These are phyloP conservation scores for Arachnomyces sp. DNA, from an alignment of 2,329 filamentous ascomycete genomes.

Conservation along the genomic window DNA sequence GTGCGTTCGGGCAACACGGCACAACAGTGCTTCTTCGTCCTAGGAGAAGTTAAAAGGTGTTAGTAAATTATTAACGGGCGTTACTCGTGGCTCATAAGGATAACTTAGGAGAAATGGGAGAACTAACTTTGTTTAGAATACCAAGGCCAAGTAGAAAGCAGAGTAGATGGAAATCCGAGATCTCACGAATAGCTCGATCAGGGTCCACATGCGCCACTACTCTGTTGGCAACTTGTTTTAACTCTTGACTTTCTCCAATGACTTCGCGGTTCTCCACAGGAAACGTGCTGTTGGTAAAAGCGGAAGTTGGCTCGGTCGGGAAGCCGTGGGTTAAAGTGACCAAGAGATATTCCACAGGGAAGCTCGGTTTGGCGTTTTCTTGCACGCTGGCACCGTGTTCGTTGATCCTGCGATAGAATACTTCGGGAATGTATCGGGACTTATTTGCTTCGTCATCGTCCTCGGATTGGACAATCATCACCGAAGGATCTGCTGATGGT, in stretches of 20 bases:
- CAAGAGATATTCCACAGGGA: slow-evolving; percentile 92
- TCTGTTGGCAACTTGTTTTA: slow-evolving; percentile 59
- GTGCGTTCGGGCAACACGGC: slow-evolving; percentile 72
- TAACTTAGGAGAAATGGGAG: slow-evolving; percentile 7
- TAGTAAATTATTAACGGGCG: not conserved
- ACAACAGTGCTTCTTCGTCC: slow-evolving; percentile 85
- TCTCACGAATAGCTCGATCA: slow-evolving; percentile 55
- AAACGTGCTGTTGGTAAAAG: slow-evolving; percentile 66
- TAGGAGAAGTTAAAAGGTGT: slow-evolving; percentile 32
- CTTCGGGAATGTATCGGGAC: slow-evolving; percentile 88
- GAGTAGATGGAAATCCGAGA: slow-evolving; percentile 94
- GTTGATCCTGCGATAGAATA: slow-evolving; percentile 92
- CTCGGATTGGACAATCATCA: slow-evolving; percentile 92
- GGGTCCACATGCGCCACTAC: slow-evolving; percentile 60
- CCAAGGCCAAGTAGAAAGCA: slow-evolving; percentile 74
- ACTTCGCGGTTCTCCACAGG: slow-evolving; percentile 86
- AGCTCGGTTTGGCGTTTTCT: slow-evolving; percentile 92
- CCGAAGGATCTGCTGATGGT: slow-evolving; percentile 81
- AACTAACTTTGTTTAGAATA: slow-evolving; percentile 72
- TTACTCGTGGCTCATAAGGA: not conserved
- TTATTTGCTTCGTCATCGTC: slow-evolving; percentile 62
- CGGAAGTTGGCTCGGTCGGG: slow-evolving; percentile 67
- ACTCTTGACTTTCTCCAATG: slow-evolving; percentile 79
- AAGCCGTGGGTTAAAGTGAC: slow-evolving; percentile 96
- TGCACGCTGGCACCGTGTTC: slow-evolving; percentile 95